Base-by-base conservation (phyloP, 176 grass and related monocot species). In the Cenchrus fungigraminus region DNA sequence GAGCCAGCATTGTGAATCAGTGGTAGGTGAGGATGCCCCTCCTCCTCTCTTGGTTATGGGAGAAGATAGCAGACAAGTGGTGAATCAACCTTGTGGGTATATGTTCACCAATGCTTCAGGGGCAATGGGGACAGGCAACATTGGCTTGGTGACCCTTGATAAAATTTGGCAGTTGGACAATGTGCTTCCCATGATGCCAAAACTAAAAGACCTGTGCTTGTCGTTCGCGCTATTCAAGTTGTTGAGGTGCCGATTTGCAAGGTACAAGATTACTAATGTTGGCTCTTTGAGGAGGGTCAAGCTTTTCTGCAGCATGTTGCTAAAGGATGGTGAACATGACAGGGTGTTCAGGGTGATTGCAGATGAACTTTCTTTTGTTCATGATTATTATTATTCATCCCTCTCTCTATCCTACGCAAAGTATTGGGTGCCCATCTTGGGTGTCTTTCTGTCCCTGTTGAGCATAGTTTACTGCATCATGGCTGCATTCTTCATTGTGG, bases 141-240 rank as follows among this genome's bases (percentile, higher is more conserved):
- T 1, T 0, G 28, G 4, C 0, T 1, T 83, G 1, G 42, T 73
- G 9, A 83, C 81, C 3, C 6, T 84, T 40, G 82, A 84, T 17
- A 65, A 0, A 25, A 3, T 84, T 53, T 75, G 71, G 82, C 28
- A 52, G 12, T 4, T 16, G 19, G 43, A 73, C 43, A n/a, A 45
- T 20, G 19, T 43, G 6, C n/a, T 9, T 28, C 59, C 5, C 0
- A 62, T 62, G 20, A 62, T 12, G 47, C 13, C 65, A 31, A 20
- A 0, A 4, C 49, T 28, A 4, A 82, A 72, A 60, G 67, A 72
- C 9, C 6, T 83, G 2, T 72, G 80, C 68, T 14, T 83, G 0
- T 73, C 80, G 7, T 83, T 62, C 6, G 22, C 80, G 13, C 6
- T 73, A 3, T 83, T 83, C 80, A 83, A 83, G 68, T 1, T 82